These are phyloP conservation scores for Cystobasidium tubakii DNA, from an alignment of 768 basidiomycete genomes.

Conservation along the genomic window DNA sequence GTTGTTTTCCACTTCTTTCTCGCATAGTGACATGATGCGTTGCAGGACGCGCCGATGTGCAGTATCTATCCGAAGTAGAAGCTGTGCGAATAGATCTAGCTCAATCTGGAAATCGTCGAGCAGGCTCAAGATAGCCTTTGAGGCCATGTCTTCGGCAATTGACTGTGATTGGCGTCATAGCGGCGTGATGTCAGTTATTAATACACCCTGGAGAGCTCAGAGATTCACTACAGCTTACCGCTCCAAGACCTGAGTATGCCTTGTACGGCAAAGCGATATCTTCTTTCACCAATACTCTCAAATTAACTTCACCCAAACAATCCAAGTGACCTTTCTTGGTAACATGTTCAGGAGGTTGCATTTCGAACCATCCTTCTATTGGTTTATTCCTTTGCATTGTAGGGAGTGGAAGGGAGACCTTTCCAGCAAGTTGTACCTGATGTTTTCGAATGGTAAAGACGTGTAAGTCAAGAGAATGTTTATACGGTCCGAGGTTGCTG, in stretches of 20 bases:
- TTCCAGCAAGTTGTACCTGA: constrained; percentile 48
- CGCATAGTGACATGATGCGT: constrained; percentile 65
- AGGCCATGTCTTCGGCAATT: constrained; percentile 40
- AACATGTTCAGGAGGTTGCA: constrained; percentile 34
- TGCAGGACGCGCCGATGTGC: constrained; percentile 56
- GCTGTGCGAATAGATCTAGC: constrained; percentile 56
- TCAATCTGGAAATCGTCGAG: constrained; percentile 61
- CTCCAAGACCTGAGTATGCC: constrained; percentile 60
- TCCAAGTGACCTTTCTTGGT: constrained; percentile 31
- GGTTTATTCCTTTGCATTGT: constrained; percentile 59
- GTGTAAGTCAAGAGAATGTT: constrained; percentile 60
- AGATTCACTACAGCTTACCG: constrained; percentile 51
- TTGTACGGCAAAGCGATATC: constrained; percentile 70
- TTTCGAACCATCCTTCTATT: constrained; percentile 79
- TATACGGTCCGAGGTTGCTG: constrained; percentile 68
- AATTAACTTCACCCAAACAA: constrained; percentile 63
- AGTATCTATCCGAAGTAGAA: constrained; percentile 59
- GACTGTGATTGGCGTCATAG: constrained; percentile 55
- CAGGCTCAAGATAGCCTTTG: constrained; percentile 61
- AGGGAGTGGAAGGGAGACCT: constrained; percentile 56
- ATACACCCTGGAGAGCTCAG: background rate
- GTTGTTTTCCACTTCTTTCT: constrained; percentile 65
- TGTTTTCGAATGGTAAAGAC: constrained; percentile 56
- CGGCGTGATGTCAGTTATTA: constrained; percentile 49
- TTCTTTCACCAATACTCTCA: constrained; percentile 73